Evolutionary conservation across 1,284 basidiomycete genomes (phyloP), one percentile per base, ranked within the genome.

Genomic region (Pseudozyma pruni): DNA sequence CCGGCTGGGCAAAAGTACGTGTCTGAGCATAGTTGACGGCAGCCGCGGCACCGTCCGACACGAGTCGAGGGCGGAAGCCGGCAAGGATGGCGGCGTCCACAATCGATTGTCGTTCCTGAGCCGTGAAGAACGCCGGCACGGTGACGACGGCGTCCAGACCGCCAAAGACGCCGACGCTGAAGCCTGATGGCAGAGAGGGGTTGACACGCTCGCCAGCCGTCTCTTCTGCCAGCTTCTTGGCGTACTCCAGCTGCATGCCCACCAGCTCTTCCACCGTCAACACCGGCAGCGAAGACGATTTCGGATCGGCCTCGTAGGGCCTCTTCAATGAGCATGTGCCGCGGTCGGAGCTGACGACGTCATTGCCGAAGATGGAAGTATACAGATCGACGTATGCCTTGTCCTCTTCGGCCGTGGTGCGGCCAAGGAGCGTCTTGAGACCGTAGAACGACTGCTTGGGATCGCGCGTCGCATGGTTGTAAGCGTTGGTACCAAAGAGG

Each of bases 211-310:
- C 80, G 23, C 82, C 88, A 0, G 90, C 89, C 19, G 89, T 84
- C 41, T 86, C 85, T 82, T 96, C 92, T 1, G 94, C 95, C 20
- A 98, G 88, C 47, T 90, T 88, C 69, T 91, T 91, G 77, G 94
- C 88, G 84, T 98, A 96, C 8, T 90, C 87, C 60, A 98, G 87
- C 84, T 98, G 91, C 90, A 97, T 95, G 6, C 90, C 96, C 35
- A 97, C 87, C 40, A 98, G 88, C 82, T 97, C 95, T 79, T 98
- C 94, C 17, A 91, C 89, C 19, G 87, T 59, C 46, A 75, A 46
- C 2, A 63, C 63, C 1, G 70, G 70, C 22, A 68, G 32, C 14
- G 59, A 63, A 0, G 70, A 68, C 13, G 59, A 9, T 29, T 72
- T 60, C 20, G 60, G 56, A 29, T 75, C 61, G 14, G 62, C 38